Evolutionary conservation across 2,329 filamentous ascomycete species (phyloP).

Genomic region (Colletotrichum endophyticum): DNA sequence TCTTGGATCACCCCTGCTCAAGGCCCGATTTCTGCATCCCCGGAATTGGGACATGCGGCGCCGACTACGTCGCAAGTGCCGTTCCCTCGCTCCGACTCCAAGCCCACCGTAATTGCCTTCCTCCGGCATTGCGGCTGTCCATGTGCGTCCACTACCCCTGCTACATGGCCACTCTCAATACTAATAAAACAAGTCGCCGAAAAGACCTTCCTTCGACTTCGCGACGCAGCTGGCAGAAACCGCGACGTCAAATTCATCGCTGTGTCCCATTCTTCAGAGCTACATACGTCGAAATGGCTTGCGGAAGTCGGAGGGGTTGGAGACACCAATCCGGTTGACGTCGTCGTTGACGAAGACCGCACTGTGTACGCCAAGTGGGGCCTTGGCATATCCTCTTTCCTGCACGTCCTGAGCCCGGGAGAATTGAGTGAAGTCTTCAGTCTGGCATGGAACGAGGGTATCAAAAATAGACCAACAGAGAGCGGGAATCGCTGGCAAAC

Average conservation of each 20-base stretch:
- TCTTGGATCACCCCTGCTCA: background rate
- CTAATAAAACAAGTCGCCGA: constrained; percentile 62
- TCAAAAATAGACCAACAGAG: constrained; percentile 69
- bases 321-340: constrained; percentile 46
- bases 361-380: constrained; percentile 70
- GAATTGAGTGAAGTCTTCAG: constrained; percentile 62
- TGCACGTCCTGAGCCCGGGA: constrained; percentile 66
- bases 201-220: constrained; percentile 64
- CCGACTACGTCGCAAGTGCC: constrained; percentile 27
- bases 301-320: constrained; percentile 60
- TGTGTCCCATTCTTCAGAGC: constrained; percentile 62
- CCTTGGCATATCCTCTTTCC: constrained; percentile 63
- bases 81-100: constrained; percentile 57
- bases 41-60: background rate
- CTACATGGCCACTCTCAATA: background rate
- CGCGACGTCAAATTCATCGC: constrained; percentile 61
- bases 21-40: background rate
- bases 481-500: constrained; percentile 74
- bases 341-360: constrained; percentile 66
- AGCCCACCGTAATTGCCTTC: constrained; percentile 69
- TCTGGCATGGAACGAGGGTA: constrained; percentile 65
- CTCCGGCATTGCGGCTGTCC: constrained; percentile 77
- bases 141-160: constrained; percentile 52
- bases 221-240: constrained; percentile 54
- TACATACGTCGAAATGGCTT: constrained; percentile 63